Evolutionary conservation across 2,329 filamentous ascomycete genomes (phyloP).

Genomic region (Aspergillus candidus): DNA sequence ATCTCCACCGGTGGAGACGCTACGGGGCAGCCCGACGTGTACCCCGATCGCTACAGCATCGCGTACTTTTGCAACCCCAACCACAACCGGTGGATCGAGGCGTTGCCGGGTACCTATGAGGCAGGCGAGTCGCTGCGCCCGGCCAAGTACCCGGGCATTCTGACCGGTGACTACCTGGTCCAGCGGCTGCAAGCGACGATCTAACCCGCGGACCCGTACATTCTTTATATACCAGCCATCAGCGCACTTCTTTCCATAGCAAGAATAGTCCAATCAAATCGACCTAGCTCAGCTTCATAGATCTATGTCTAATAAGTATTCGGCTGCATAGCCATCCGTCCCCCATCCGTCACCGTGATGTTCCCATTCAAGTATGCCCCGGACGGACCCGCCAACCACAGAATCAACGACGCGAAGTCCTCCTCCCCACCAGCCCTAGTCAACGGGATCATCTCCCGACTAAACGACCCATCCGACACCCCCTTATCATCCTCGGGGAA

Average conservation of each 20-base stretch:
- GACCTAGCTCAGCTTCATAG: neutral
- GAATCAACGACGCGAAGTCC: slow-evolving; percentile 59
- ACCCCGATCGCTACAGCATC: slow-evolving; percentile 78
- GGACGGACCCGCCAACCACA: slow-evolving; percentile 60
- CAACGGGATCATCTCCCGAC: slow-evolving; percentile 49
- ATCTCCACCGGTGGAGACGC: slow-evolving; percentile 32
- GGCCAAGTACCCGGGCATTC: slow-evolving; percentile 70
- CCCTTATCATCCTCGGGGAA: slow-evolving; percentile 37
- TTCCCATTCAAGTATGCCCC: slow-evolving; percentile 63
- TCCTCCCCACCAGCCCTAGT: slow-evolving; percentile 54
- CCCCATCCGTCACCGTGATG: slow-evolving; percentile 58
- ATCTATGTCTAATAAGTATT: slow-evolving; percentile 43
- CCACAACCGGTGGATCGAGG: slow-evolving; percentile 67
- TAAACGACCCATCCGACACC: slow-evolving; percentile 35
- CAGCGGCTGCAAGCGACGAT: slow-evolving; percentile 72
- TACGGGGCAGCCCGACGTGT: slow-evolving; percentile 38
- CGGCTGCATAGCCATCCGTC: slow-evolving; percentile 52
- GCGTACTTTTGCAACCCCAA: slow-evolving; percentile 93
- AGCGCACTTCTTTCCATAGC: neutral
- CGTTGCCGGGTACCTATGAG: slow-evolving; percentile 69
- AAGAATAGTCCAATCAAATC: neutral
- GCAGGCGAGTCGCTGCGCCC: slow-evolving; percentile 41
- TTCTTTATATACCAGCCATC: neutral
- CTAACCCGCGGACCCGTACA: slow-evolving; percentile 7
- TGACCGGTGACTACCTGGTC: slow-evolving; percentile 73